Evolutionary conservation across 1,284 basidiomycete species (phyloP).

Genomic region (Fomitopsis pinicola): DNA sequence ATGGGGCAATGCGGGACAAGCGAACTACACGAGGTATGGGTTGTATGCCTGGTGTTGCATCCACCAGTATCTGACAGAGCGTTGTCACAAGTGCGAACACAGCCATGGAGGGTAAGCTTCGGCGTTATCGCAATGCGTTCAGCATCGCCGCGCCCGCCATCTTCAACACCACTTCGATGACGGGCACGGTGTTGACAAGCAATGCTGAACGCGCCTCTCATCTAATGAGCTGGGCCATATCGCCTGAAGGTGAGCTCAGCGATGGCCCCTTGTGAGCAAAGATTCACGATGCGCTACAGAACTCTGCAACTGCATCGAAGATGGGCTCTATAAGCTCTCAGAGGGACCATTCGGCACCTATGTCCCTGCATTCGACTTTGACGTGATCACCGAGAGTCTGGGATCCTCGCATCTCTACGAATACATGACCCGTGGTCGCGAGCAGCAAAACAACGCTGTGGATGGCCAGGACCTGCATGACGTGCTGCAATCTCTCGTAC

Average conservation of each 20-base stretch:
- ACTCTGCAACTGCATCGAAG: background rate
- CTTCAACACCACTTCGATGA: background rate
- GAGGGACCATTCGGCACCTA: background rate
- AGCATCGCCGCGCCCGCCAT: background rate
- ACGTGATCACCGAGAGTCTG: background rate
- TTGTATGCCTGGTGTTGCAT: background rate
- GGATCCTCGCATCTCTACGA: background rate
- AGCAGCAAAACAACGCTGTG: background rate
- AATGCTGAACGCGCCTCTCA: background rate
- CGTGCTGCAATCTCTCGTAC: background rate
- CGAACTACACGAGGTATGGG: conserved; percentile 27
- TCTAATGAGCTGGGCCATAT: background rate
- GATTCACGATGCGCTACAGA: background rate
- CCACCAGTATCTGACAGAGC: background rate
- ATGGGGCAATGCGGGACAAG: conserved; percentile 36
- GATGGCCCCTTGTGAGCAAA: background rate
- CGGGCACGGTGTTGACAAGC: background rate
- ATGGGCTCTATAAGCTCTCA: background rate
- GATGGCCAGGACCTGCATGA: background rate
- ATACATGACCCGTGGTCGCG: background rate
- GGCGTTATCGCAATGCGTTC: background rate
- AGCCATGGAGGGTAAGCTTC: background rate
- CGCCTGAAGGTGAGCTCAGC: background rate
- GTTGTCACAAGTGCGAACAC: background rate
- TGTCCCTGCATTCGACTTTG: background rate